Conservation (phyloP, 2,329 filamentous ascomycete species). For the Pseudocercospora macadamiae region DNA sequence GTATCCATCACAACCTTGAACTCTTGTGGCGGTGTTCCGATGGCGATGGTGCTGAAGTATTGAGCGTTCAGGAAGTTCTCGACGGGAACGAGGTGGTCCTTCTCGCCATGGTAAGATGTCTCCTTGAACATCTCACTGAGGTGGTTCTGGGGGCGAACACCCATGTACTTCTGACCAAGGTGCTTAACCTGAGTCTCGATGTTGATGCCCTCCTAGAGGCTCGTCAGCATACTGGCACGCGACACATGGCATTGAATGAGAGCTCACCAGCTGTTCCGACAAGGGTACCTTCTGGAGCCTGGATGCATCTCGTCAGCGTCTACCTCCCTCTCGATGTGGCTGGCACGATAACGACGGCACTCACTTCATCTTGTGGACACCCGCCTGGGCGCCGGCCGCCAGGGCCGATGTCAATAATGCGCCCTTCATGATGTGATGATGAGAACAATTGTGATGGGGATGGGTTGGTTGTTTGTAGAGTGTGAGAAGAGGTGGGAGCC, state of each 20-base stretch:
- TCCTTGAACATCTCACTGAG: slow-evolving; percentile 79
- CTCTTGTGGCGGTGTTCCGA: slow-evolving; percentile 87
- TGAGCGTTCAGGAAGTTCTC: slow-evolving; percentile 99
- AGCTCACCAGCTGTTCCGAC: slow-evolving; percentile 83
- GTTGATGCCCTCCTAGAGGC: slow-evolving; percentile 68
- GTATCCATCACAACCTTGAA: slow-evolving; percentile 99
- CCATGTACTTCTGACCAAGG: slow-evolving; percentile 96
- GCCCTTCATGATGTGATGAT: slow-evolving; percentile 71
- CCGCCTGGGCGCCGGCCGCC: slow-evolving; percentile 70
- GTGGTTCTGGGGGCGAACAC: slow-evolving; percentile 70
- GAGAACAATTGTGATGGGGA: slow-evolving; percentile 9
- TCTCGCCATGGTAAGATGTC: slow-evolving; percentile 66
- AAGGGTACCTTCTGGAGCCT: slow-evolving; percentile 83
- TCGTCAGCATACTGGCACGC: slow-evolving; percentile 11
- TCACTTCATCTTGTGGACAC: slow-evolving; percentile 77
- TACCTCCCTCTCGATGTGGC: background rate
- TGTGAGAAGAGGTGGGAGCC: slow-evolving; percentile 4
- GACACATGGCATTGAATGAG: slow-evolving; percentile 6
- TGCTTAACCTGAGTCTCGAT: slow-evolving; percentile 80
- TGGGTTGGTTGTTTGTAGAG: slow-evolving; percentile 8
- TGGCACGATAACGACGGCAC: slow-evolving; percentile 1
- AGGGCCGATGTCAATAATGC: slow-evolving; percentile 72
- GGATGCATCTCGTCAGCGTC: slow-evolving; percentile 37
- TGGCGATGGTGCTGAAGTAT: slow-evolving; percentile 96
- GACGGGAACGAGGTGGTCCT: slow-evolving; percentile 79